A percentile compares a stretch with the other conserved stretches of the same genome.
phyloP scores from a whole-genome alignment of 495 filamentous ascomycete genomes.

The Aspergillus sclerotioniger region DNA sequence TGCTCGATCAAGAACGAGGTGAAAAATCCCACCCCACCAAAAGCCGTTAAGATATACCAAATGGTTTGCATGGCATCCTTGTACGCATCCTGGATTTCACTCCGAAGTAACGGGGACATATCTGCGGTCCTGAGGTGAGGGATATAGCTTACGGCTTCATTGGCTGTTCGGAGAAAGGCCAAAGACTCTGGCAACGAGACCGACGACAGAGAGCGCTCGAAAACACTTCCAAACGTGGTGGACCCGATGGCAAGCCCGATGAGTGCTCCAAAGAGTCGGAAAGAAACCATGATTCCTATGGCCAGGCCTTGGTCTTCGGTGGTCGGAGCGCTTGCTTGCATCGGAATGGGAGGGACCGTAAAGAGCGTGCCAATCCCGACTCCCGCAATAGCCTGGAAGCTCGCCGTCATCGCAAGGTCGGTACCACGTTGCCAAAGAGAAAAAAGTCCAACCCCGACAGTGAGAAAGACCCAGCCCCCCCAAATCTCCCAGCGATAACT shows the following conservation, averaged over 20 bases:
- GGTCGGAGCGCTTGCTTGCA: not conserved
- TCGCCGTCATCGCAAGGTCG: not conserved
- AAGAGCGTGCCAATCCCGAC: not conserved
- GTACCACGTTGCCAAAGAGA: not conserved
- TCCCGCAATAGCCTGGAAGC: not conserved
- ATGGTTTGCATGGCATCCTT: not conserved
- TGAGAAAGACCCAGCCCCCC: not conserved
- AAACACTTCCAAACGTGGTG: not conserved
- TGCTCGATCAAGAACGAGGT: not conserved
- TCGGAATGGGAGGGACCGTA: not conserved
- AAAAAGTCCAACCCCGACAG: not conserved
- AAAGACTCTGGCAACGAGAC: not conserved
- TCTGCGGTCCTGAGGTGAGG: not conserved
- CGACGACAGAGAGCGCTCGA: not conserved
- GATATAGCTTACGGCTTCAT: not conserved
- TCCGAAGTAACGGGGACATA: not conserved
- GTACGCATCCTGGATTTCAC: not conserved
- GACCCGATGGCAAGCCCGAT: slow-evolving; percentile 1
- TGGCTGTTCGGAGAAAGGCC: not conserved
- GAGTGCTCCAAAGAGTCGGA: not conserved
- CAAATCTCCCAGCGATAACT: not conserved
- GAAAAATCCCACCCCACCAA: not conserved
- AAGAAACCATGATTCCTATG: not conserved
- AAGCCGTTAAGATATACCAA: not conserved
- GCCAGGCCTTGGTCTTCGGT: not conserved